These are phyloP conservation scores for Plasmodium coatneyi DNA, from an alignment of 169 alveolate genomes.

Conservation along the genomic window DNA sequence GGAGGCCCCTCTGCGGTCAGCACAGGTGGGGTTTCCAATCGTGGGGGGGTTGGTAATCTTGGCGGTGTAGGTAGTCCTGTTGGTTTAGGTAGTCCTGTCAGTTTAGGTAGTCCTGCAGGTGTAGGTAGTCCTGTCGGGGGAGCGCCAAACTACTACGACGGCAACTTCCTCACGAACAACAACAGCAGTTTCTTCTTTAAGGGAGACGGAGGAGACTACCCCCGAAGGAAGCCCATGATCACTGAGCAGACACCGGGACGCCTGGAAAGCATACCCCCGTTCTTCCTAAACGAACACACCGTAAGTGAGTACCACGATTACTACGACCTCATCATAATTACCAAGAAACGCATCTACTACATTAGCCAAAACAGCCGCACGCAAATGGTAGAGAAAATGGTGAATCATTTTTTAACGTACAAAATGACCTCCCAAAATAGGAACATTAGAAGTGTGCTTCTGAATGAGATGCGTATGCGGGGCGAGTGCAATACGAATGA, in stretches of 20 bases:
- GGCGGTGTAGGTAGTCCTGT: not conserved
- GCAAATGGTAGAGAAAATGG: conserved; percentile 60
- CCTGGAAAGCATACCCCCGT: conserved; percentile 54
- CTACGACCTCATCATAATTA: conserved; percentile 48
- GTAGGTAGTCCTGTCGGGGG: not conserved
- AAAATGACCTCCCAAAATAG: conserved; percentile 26
- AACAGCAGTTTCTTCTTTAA: not conserved
- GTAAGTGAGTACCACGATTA: conserved; percentile 68
- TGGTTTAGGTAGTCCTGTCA: not conserved
- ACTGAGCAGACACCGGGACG: not conserved
- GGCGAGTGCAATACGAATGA: not conserved
- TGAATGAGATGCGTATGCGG: conserved; percentile 4
- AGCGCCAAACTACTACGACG: not conserved
- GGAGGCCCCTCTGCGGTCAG: not conserved
- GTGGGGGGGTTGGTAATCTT: not conserved
- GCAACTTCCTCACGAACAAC: not conserved
- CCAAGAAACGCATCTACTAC: conserved; percentile 49
- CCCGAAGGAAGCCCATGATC: not conserved
- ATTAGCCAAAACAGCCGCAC: conserved; percentile 43
- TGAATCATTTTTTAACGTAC: conserved; percentile 27
- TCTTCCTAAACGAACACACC: conserved; percentile 62
- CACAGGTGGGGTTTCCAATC: not conserved
- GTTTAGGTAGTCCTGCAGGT: too few relatives aligned
- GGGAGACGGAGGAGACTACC: not conserved
- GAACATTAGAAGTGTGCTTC: conserved; percentile 19